Conservation (phyloP, 495 filamentous ascomycete species). For the Emericellopsis terricola region DNA sequence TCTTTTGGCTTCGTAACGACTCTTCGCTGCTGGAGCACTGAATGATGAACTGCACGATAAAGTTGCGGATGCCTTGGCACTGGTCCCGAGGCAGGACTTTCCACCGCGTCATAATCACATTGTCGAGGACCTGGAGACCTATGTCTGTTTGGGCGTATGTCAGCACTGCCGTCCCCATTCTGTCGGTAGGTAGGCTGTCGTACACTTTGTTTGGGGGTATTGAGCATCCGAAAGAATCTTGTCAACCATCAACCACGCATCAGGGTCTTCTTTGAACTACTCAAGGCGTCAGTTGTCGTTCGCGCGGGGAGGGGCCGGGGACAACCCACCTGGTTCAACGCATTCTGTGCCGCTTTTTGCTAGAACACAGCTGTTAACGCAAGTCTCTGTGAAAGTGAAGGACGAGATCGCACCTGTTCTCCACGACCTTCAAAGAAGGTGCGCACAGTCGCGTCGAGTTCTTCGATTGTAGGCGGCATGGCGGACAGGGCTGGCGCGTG, state of each 20-base stretch:
- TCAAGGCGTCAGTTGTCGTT: neutral
- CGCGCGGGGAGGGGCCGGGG: constrained; percentile 9
- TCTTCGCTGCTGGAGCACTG: constrained; percentile 79
- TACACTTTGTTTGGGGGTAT: constrained; percentile 94
- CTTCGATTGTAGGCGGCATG: constrained; percentile 54
- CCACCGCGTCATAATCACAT: constrained; percentile 98
- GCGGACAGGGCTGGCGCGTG: constrained; percentile 6
- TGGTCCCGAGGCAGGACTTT: constrained; percentile 92
- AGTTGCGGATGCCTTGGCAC: constrained; percentile 95
- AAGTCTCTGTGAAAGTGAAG: neutral
- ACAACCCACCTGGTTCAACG: constrained; percentile 72
- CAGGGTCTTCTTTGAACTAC: constrained; percentile 96
- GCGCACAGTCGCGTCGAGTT: constrained; percentile 89
- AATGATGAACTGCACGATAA: constrained; percentile 95
- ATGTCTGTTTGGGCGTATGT: constrained; percentile 27
- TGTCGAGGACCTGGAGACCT: constrained; percentile 88
- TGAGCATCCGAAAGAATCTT: constrained; percentile 81
- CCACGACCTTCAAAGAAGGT: constrained; percentile 95
- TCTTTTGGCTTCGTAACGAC: constrained; percentile 57
- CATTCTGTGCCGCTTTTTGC: constrained; percentile 95
- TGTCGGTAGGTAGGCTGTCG: constrained; percentile 11
- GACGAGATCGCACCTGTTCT: constrained; percentile 48
- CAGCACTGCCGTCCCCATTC: neutral
- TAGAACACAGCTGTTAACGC: too few relatives aligned
- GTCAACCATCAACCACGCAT: constrained; percentile 93